Percentiles rank a stretch among this genome's conserved stretches.
Conservation (phyloP, 805 yeast species). For the Kuraishia piskuri region DNA sequence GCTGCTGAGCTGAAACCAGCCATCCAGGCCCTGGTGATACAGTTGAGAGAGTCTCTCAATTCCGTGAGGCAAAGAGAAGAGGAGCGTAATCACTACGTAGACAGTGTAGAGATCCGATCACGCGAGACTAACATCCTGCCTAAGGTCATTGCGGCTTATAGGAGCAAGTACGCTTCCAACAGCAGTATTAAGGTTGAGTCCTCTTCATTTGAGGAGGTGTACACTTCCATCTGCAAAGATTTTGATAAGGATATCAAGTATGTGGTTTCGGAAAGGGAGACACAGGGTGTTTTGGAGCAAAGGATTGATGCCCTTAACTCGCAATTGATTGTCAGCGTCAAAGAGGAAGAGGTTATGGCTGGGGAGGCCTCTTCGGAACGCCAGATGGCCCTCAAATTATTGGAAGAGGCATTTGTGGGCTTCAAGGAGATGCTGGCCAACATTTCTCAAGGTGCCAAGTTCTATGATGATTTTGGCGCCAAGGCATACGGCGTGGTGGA, state of each 20-base stretch:
- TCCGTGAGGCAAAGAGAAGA: slow-evolving; percentile 23
- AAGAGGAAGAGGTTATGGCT: background rate
- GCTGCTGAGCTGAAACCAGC: slow-evolving; percentile 24
- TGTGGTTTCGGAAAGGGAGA: slow-evolving; percentile 29
- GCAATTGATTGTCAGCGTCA: slow-evolving; percentile 14
- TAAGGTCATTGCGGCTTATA: slow-evolving; percentile 40
- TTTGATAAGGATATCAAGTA: slow-evolving; percentile 39
- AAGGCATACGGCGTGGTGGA: slow-evolving; percentile 40
- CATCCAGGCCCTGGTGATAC: slow-evolving; percentile 20
- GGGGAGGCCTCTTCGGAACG: slow-evolving; percentile 25
- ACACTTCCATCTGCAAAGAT: slow-evolving; percentile 34
- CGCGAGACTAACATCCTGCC: slow-evolving; percentile 42
- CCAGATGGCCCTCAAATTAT: slow-evolving; percentile 35
- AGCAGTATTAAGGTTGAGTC: slow-evolving; percentile 14
- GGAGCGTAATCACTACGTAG: slow-evolving; percentile 30
- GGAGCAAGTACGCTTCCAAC: slow-evolving; percentile 15
- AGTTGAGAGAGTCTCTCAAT: slow-evolving; percentile 26
- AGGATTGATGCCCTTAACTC: slow-evolving; percentile 26
- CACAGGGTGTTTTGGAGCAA: slow-evolving; percentile 26
- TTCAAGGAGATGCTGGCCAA: slow-evolving; percentile 51
- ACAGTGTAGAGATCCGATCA: slow-evolving; percentile 34
- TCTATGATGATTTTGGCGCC: slow-evolving; percentile 54
- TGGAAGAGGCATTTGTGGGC: slow-evolving; percentile 41
- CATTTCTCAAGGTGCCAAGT: slow-evolving; percentile 58
- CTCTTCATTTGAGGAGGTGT: slow-evolving; percentile 25